These are phyloP conservation scores for Pleurotus platypus DNA, from an alignment of 768 basidiomycete genomes.

Conservation along the genomic window DNA sequence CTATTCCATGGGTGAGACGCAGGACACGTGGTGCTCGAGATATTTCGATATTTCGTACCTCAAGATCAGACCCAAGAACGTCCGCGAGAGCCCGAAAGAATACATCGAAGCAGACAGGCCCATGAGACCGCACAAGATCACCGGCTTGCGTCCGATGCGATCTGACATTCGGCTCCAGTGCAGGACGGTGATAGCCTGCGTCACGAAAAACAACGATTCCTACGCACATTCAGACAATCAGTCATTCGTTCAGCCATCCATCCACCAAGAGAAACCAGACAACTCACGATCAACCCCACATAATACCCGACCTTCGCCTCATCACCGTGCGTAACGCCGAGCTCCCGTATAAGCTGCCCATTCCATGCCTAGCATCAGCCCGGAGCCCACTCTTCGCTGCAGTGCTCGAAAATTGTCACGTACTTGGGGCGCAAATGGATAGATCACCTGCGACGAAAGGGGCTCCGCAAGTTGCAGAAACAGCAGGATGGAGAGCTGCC, in stretches of 20 bases:
- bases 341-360: conserved; percentile 41
- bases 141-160: conserved; percentile 45
- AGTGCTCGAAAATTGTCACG: conserved; percentile 10
- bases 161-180: conserved; percentile 54
- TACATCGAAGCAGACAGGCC: conserved; percentile 44
- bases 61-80: conserved; percentile 37
- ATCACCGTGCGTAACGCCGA: conserved; percentile 67
- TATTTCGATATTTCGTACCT: conserved; percentile 20
- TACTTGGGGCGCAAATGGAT: conserved; percentile 72
- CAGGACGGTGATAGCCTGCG: conserved; percentile 43
- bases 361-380: too few species aligned
- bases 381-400: neutral
- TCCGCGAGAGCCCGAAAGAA: conserved; percentile 46
- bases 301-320: conserved; percentile 73
- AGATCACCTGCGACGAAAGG: conserved; percentile 69
- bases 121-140: conserved; percentile 40
- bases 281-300: conserved; percentile 64
- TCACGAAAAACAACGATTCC: conserved; percentile 51
- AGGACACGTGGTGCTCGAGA: neutral
- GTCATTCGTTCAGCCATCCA: too few species aligned
- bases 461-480: conserved; percentile 76
- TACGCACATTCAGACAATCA: conserved; percentile 12
- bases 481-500: conserved; percentile 65
- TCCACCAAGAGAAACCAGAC: neutral
- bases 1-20: neutral